These are phyloP conservation scores for Zygosaccharomyces lentus DNA, from an alignment of 805 yeast genomes.

Conservation along the genomic window DNA sequence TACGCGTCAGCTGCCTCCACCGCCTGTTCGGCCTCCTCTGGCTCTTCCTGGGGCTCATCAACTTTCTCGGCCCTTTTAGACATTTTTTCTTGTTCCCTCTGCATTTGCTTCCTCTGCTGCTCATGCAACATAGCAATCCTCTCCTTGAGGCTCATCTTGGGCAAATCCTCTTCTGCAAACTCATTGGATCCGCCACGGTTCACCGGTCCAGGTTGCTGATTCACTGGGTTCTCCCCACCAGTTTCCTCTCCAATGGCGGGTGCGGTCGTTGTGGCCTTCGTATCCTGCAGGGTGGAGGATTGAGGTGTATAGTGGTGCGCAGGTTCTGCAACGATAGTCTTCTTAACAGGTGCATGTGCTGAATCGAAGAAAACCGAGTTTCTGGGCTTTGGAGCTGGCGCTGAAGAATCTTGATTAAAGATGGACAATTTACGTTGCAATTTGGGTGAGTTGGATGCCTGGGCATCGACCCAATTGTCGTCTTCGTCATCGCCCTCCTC, in stretches of 20 bases:
- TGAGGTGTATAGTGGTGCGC: conserved; percentile 53
- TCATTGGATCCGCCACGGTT: conserved; percentile 23
- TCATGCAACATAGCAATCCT: conserved; percentile 80
- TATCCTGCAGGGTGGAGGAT: conserved; percentile 20
- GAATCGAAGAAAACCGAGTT: conserved; percentile 35
- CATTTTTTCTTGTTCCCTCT: conserved; percentile 57
- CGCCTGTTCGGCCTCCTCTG: neutral
- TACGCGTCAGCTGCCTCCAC: neutral
- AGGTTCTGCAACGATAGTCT: conserved; percentile 53
- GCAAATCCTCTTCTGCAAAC: conserved; percentile 51
- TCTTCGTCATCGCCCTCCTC: conserved; percentile 9
- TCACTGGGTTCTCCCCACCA: conserved; percentile 19
- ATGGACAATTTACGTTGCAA: conserved; percentile 48
- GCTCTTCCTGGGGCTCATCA: neutral
- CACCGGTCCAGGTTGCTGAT: conserved; percentile 21
- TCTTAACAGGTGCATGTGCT: conserved; percentile 40
- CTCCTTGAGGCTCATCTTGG: conserved; percentile 79
- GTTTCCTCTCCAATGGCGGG: conserved; percentile 10
- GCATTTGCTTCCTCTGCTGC: conserved; percentile 76
- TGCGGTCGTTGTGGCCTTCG: neutral
- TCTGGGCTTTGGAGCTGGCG: conserved; percentile 49
- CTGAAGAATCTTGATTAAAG: conserved; percentile 40
- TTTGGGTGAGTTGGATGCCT: conserved; percentile 19
- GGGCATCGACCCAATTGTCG: conserved; percentile 14
- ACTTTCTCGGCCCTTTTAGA: conserved; percentile 46